phyloP scores from a whole-genome alignment of 225 moss, liverwort and hornwort genomes.

The Bryoerythrophyllum caledonicum region DNA sequence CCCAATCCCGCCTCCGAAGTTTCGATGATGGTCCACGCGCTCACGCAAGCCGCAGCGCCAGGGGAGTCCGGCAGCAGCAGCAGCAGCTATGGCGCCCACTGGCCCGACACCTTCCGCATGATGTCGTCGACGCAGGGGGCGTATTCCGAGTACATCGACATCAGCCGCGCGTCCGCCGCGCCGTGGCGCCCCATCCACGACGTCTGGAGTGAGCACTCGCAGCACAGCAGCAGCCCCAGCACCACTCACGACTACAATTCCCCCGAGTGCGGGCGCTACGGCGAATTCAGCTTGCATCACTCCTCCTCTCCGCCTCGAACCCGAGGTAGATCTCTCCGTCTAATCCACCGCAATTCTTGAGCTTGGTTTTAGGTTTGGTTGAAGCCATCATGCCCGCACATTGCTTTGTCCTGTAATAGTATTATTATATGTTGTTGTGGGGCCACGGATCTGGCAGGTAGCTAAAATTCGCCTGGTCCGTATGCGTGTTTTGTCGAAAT shows the following conservation, averaged over 20 bases:
- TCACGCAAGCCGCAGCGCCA: constrained; percentile 37
- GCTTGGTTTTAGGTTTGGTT: neutral
- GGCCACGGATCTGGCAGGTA: neutral
- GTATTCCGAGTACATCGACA: constrained; percentile 39
- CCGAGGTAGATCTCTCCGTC: constrained; percentile 10
- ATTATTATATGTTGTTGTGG: constrained; percentile 18
- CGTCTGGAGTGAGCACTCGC: constrained; percentile 17
- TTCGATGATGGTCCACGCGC: constrained; percentile 46
- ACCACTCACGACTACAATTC: constrained; percentile 9
- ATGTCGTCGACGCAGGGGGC: constrained; percentile 18
- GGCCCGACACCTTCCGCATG: constrained; percentile 19
- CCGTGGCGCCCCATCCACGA: constrained; percentile 43
- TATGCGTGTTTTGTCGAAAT: constrained; percentile 4
- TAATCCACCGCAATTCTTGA: neutral
- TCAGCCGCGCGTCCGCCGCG: constrained; percentile 33
- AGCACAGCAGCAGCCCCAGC: constrained; percentile 20
- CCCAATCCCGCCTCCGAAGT: constrained; percentile 46
- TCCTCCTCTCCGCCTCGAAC: constrained; percentile 12
- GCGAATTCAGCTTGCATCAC: constrained; percentile 5
- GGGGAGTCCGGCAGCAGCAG: neutral
- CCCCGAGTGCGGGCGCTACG: constrained; percentile 11
- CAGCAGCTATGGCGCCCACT: neutral
- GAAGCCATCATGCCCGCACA: neutral
- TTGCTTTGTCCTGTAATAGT: neutral
- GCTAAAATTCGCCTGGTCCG: neutral